Evolutionary conservation across 176 grass and related monocot genomes (phyloP).

Genomic region (Oryza australiensis): DNA sequence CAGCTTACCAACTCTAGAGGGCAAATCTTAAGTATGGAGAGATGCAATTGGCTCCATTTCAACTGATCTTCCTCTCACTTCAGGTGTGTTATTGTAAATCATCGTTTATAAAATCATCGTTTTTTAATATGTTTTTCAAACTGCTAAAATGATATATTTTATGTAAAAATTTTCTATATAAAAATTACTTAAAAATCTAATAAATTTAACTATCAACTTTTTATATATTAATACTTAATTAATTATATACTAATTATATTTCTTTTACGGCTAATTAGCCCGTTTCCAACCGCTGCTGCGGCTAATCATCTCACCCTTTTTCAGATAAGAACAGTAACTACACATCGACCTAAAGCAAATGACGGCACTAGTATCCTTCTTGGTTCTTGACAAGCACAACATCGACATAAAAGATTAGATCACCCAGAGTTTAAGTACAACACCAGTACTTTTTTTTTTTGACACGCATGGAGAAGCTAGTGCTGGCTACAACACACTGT

Average conservation of each 20-base stretch:
- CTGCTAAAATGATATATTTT: no score
- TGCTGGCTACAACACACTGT: background rate
- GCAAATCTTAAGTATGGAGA: background rate
- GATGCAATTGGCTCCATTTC: slow-evolving; percentile 18
- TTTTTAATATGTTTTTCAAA: no score
- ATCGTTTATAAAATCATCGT: no score
- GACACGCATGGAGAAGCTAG: background rate
- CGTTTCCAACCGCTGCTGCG: no score
- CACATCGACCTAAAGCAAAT: background rate
- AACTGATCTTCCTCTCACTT: background rate
- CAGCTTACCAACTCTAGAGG: background rate
- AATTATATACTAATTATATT: no score
- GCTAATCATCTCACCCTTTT: background rate
- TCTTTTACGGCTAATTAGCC: no score
- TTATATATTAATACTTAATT: no score
- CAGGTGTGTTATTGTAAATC: no score
- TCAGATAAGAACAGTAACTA: background rate
- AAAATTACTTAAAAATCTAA: no score
- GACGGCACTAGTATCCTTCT: background rate
- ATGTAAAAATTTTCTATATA: no score
- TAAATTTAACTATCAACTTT: no score
- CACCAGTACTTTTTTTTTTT: background rate
- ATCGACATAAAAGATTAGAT: background rate
- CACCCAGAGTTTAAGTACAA: background rate
- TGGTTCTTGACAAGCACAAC: background rate